A percentile compares a stretch with the other conserved stretches of the same genome.
Evolutionary conservation across 208 protist genomes (phyloP).

Genomic region (Kentomonas sorsogonicus): DNA sequence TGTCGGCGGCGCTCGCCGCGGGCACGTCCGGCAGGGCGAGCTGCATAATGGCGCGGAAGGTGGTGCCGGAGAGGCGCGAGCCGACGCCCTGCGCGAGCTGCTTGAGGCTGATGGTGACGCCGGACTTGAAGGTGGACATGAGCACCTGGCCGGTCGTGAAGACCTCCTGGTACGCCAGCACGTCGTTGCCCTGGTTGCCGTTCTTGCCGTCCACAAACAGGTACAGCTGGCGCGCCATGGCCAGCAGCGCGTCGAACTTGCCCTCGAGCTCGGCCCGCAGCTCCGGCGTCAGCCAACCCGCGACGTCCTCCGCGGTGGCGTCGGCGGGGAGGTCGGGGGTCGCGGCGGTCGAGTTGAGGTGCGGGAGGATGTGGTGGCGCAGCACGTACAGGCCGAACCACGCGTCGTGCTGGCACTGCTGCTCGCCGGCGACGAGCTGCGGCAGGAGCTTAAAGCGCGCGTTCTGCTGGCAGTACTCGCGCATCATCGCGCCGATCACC

Average conservation of each 20-base stretch:
- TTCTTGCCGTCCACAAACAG: conserved; percentile 83
- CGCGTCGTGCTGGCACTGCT: conserved; percentile 80
- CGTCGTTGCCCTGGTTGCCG: conserved; percentile 94
- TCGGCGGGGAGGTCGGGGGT: conserved; percentile 61
- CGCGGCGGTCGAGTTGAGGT: conserved; percentile 66
- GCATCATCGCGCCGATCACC: conserved; percentile 79
- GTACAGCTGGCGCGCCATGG: conserved; percentile 95
- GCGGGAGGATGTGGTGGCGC: conserved; percentile 78
- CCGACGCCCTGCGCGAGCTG: conserved; percentile 45
- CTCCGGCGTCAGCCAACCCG: conserved; percentile 43
- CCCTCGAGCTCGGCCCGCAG: conserved; percentile 70
- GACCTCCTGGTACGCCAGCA: conserved; percentile 94
- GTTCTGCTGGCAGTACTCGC: conserved; percentile 62
- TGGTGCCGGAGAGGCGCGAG: conserved; percentile 33
- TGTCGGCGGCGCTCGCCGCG: conserved; percentile 22
- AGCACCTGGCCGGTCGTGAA: conserved; percentile 94
- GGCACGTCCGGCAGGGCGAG: conserved; percentile 13
- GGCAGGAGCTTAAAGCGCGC: conserved; percentile 73
- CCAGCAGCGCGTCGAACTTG: conserved; percentile 96
- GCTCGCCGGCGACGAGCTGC: conserved; percentile 51
- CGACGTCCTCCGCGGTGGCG: conserved; percentile 38
- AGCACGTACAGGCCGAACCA: conserved; percentile 91
- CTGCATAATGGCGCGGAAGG: conserved; percentile 51
- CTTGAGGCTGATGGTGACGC: conserved; percentile 65
- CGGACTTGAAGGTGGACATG: conserved; percentile 88